Conservation (phyloP, 768 basidiomycete genomes). For the Boletus insuetus region DNA sequence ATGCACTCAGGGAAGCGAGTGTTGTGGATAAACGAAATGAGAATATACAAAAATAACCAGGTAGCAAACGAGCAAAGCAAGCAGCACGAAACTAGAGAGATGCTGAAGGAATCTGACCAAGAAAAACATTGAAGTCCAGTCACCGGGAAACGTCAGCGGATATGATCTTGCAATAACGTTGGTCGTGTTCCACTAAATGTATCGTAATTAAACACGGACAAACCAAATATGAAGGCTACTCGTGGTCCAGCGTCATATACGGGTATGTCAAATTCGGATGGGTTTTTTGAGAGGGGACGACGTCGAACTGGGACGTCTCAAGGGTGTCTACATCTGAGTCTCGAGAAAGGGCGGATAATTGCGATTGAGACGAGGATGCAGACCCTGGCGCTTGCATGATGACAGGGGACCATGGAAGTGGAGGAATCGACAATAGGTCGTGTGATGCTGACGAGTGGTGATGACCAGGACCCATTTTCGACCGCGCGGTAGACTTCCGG, state of each 20-base stretch:
- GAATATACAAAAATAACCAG: slow-evolving; percentile 17
- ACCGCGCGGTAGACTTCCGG: slow-evolving; percentile 17
- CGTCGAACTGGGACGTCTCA: slow-evolving; percentile 67
- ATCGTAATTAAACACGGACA: slow-evolving; percentile 14
- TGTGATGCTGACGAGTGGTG: slow-evolving; percentile 31
- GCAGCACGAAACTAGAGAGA: slow-evolving; percentile 14
- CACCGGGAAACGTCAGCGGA: slow-evolving; percentile 7
- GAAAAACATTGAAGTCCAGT: slow-evolving; percentile 4
- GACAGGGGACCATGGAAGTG: slow-evolving; percentile 12
- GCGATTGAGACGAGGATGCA: slow-evolving; percentile 29
- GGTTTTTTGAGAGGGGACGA: slow-evolving; percentile 51
- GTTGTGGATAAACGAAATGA: slow-evolving; percentile 10
- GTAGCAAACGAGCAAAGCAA: slow-evolving; percentile 21
- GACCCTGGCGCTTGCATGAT: slow-evolving; percentile 18
- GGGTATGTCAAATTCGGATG: slow-evolving; percentile 51
- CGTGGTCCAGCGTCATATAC: slow-evolving; percentile 51
- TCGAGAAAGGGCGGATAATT: slow-evolving; percentile 22
- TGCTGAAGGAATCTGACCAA: slow-evolving; percentile 6
- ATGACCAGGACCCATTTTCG: slow-evolving; percentile 17
- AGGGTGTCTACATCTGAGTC: slow-evolving; percentile 38
- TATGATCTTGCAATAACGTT: slow-evolving; percentile 13
- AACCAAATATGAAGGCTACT: slow-evolving; percentile 21
- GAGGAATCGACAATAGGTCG: slow-evolving; percentile 22
- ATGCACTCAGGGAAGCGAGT: slow-evolving; percentile 13
- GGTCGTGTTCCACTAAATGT: slow-evolving; percentile 11